Evolutionary conservation across 164 flowering plant species (phyloP).

Genomic region (Magnolia officinalis): DNA sequence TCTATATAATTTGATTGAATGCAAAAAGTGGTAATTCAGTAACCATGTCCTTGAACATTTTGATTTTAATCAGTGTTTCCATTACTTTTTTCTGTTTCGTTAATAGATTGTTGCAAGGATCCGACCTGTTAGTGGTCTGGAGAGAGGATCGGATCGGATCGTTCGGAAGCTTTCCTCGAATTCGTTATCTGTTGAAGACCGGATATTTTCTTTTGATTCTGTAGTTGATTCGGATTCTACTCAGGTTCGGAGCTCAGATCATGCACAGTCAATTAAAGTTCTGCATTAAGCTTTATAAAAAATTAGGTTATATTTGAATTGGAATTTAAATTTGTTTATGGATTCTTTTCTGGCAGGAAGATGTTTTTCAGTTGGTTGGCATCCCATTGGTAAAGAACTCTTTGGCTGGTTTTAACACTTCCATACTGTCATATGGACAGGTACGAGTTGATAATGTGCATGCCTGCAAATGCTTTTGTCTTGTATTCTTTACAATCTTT

Average conservation of each 20-base stretch:
- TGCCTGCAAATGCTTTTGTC: not conserved
- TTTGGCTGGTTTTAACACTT: slow-evolving; percentile 78
- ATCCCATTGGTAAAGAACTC: slow-evolving; percentile 75
- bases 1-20: no score
- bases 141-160: slow-evolving; percentile 28
- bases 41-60: not conserved
- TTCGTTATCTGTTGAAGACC: slow-evolving; percentile 55
- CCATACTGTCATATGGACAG: slow-evolving; percentile 86
- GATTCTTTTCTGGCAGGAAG: slow-evolving; percentile 53
- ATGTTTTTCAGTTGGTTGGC: slow-evolving; percentile 71
- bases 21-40: not conserved
- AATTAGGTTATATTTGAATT: not conserved
- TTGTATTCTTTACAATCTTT: not conserved
- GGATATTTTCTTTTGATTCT: slow-evolving; percentile 58
- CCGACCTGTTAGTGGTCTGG: slow-evolving; percentile 45
- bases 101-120: slow-evolving; percentile 77
- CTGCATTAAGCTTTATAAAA: not conserved
- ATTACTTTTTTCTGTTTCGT: not conserved
- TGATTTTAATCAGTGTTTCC: not conserved
- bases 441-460: slow-evolving; percentile 27
- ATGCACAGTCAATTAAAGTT: not conserved
- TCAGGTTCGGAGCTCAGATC: slow-evolving; percentile 49
- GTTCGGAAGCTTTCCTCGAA: slow-evolving; percentile 58
- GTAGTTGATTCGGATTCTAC: slow-evolving; percentile 67
- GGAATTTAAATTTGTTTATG: not conserved